phyloP scores from a whole-genome alignment of 2,329 filamentous ascomycete species.

The Fusarium kyushuense region DNA sequence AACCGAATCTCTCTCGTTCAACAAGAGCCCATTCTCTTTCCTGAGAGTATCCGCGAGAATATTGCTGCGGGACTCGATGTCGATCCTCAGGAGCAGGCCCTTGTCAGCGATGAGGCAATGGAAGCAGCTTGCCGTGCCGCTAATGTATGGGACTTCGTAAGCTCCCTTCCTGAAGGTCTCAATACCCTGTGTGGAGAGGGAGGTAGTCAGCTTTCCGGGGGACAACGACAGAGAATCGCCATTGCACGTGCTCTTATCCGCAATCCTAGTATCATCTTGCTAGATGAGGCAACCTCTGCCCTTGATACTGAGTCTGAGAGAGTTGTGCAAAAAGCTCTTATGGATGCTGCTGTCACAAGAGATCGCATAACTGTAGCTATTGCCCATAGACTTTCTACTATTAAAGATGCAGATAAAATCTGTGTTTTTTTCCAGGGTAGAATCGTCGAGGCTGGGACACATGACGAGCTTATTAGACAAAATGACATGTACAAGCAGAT shows the following conservation, averaged over 20 bases:
- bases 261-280: slow-evolving; percentile 12
- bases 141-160: slow-evolving; percentile 62
- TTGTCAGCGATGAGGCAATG: slow-evolving; percentile 53
- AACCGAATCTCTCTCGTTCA: slow-evolving; percentile 65
- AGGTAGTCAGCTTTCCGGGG: slow-evolving; percentile 58
- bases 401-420: slow-evolving; percentile 76
- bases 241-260: too few relatives aligned
- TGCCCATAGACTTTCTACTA: slow-evolving; percentile 89
- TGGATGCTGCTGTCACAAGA: slow-evolving; percentile 77
- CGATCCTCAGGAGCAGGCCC: neutral
- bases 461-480: slow-evolving; percentile 63
- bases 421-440: slow-evolving; percentile 69
- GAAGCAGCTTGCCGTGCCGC: slow-evolving; percentile 58
- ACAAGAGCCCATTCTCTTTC: slow-evolving; percentile 76
- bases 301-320: slow-evolving; percentile 44
- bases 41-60: slow-evolving; percentile 84
- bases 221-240: too few relatives aligned
- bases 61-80: slow-evolving; percentile 61
- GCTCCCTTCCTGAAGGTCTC: slow-evolving; percentile 59
- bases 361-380: slow-evolving; percentile 66
- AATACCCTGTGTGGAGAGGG: slow-evolving; percentile 70
- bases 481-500: slow-evolving; percentile 63
- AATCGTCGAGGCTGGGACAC: slow-evolving; percentile 68
- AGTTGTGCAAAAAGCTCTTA: slow-evolving; percentile 80
- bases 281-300: slow-evolving; percentile 43